Base-by-base conservation (phyloP, 2,329 filamentous ascomycete species). In the Emmonsiellopsis sp. region DNA sequence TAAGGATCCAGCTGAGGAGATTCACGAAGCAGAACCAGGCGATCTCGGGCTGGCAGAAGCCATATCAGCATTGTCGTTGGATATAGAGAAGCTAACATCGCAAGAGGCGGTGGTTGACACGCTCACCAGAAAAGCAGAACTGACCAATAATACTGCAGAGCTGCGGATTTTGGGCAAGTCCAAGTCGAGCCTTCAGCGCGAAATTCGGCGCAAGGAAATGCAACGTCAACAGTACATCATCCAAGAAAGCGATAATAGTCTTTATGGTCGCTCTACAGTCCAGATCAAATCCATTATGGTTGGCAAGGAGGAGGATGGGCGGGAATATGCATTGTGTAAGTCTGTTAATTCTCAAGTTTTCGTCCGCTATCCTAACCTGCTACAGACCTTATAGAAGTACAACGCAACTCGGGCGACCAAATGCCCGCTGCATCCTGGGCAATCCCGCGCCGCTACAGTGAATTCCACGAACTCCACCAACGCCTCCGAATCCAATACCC, bases 381-480 rank as follows among this genome's bases (percentile, higher is more conserved):
- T 53, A 2, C 39, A 80, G 77, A 96, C 68, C 84, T 95, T 34
- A 82, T 98, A 53, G 92, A 98, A 69, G 92, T 98, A 2, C 85
- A 87, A 61, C 81, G 92, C 55, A 86, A 91, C 63, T 90, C 91
- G 2, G 92, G 91, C 13, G 92, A 97, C 64, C 88, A 95, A 68
- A 95, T 97, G 87, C 88, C 91, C 3, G 89, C 92, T n/a, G 92
- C 92, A 0, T 87, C 88, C 2, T 98, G 93, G 93, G 83, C 86
- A 11, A 84, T 98, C 43, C 87, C 88, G n/a, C 82, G 92, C 53
- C 82, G 93, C 59, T 98, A 98, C 67, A 95, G 90, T 72, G 92
- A 97, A 69, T 98, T 98, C 63, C 90, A 95, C 62, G 91, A 96
- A 58, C 81, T 98, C 14, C 89, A 98, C 66, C 93, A 96, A 66